phyloP scores from a whole-genome alignment of 2,329 filamentous ascomycete genomes.

The Arachnomyces sp. region DNA sequence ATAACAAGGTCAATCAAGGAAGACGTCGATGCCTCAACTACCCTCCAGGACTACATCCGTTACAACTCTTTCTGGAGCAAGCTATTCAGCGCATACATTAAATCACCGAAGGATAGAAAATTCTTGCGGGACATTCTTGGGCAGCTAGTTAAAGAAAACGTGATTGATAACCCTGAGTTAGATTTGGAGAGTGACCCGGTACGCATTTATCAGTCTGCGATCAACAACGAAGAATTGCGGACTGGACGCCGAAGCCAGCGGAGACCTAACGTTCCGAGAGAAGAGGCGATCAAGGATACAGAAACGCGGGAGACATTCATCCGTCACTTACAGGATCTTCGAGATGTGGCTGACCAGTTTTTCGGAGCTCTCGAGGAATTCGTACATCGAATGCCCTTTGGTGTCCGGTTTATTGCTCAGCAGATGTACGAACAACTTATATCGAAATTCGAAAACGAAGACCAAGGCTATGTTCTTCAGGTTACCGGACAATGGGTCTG shows the following conservation, averaged over 20 bases:
- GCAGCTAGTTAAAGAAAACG: conserved; percentile 78
- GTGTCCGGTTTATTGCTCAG: conserved; percentile 77
- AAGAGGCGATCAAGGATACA: conserved; percentile 89
- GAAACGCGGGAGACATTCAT: conserved; percentile 92
- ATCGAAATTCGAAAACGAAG: conserved; percentile 70
- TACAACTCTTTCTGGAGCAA: conserved; percentile 92
- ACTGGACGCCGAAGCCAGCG: conserved; percentile 78
- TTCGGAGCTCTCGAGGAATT: conserved; percentile 74
- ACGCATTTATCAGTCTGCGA: conserved; percentile 90
- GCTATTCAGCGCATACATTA: conserved; percentile 76
- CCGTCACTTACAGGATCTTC: conserved; percentile 83
- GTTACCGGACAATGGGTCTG: conserved; percentile 86
- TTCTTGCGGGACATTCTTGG: conserved; percentile 83
- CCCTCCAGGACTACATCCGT: conserved; percentile 76
- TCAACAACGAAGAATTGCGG: conserved; percentile 94
- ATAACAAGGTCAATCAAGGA: conserved; percentile 76
- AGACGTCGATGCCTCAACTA: conserved; percentile 66
- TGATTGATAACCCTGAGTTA: conserved; percentile 82
- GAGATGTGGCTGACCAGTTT: conserved; percentile 91
- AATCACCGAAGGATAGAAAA: conserved; percentile 85
- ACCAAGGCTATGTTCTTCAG: conserved; percentile 69
- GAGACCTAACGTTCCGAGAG: conserved; percentile 75
- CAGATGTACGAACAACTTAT: conserved; percentile 76
- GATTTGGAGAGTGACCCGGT: conserved; percentile 95
- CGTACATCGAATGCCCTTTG: conserved; percentile 83